Evolutionary conservation across 305 asterid genomes (phyloP).

Genomic region (Rubia balearica): DNA sequence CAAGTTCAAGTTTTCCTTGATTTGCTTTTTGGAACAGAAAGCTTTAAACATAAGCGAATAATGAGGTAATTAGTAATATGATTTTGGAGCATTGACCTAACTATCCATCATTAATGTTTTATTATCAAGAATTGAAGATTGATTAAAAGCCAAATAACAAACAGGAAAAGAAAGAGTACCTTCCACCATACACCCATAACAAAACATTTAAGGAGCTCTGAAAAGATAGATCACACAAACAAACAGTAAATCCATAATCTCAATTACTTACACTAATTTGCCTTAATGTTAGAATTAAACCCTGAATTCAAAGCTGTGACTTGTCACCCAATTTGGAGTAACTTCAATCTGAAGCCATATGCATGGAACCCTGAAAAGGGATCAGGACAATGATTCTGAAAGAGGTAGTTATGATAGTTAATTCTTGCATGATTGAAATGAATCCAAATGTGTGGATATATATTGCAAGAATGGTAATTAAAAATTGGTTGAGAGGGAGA

Average conservation of each 20-base stretch:
- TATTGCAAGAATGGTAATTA: not conserved
- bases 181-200: slow-evolving; percentile 16
- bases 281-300: not conserved
- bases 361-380: slow-evolving; percentile 9
- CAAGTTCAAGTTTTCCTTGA: not conserved
- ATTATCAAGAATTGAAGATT: slow-evolving; percentile 6
- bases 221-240: not conserved
- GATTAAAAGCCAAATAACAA: slow-evolving; percentile 18
- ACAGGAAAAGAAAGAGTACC: slow-evolving; percentile 17
- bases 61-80: slow-evolving; percentile 10
- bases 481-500: slow-evolving; percentile 21
- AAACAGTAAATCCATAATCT: not conserved
- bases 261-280: not conserved
- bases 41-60: slow-evolving; percentile 17
- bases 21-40: not conserved
- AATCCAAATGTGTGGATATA: slow-evolving; percentile 5
- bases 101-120: slow-evolving; percentile 5
- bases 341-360: slow-evolving; percentile 19
- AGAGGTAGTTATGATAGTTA: slow-evolving; percentile 5
- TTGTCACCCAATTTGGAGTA: slow-evolving; percentile 15
- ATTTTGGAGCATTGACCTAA: slow-evolving; percentile 20
- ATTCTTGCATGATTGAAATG: not conserved
- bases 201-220: slow-evolving; percentile 5
- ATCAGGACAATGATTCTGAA: not conserved
- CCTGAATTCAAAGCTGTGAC: not conserved